Base-by-base conservation (phyloP, 805 yeast genomes). In the Saccharomycopsis microspora region DNA sequence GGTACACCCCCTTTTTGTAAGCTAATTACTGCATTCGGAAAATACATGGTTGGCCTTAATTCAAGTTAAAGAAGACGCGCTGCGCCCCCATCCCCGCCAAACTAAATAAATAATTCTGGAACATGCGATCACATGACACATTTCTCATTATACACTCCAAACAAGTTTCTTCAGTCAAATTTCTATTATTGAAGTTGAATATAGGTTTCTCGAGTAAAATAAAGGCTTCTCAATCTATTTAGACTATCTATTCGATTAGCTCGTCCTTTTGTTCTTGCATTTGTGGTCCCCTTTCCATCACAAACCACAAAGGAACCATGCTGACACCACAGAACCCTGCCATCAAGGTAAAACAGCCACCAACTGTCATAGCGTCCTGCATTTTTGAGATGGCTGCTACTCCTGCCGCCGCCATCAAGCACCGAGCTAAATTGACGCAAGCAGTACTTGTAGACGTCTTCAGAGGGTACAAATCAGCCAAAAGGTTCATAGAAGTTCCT, bases 291-390 rank as follows among this genome's bases (percentile, higher is more conserved):
- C 38, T 49, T 5, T 28, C 8, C 27, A 50, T 44, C 3, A 54
- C 45, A 27, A 51, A 9, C 33, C 48, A 57, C 3, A 49, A 5
- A 8, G 44, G 41, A 9, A 49, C 27, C 41, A 43, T 28, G 27
- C 51, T 48, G 5, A 57, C 29, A 5, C 58, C 29, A 4, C 73
- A 67, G 1, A 81, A 45, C 0, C 69, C 80, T 2, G 80, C 79
- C 70, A 85, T 62, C n/a, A 87, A 67, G 0, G 94, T 80, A 57
- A 79, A 85, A 1, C 85, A 74, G 11, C 95, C 93, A 1, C 95
- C 96, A 8, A 75, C 62, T 0, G 76, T 75, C 75, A 88, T 67
- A 0, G 65, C 51, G 0, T 48, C 47, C 9, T 70, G 66, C 90
- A 88, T 83, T 43, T 64, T 70, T 28, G 76, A 72, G 19, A 85